Evolutionary conservation across 352 stramenopile species (phyloP).

Genomic region (Phytophthora litchii): DNA sequence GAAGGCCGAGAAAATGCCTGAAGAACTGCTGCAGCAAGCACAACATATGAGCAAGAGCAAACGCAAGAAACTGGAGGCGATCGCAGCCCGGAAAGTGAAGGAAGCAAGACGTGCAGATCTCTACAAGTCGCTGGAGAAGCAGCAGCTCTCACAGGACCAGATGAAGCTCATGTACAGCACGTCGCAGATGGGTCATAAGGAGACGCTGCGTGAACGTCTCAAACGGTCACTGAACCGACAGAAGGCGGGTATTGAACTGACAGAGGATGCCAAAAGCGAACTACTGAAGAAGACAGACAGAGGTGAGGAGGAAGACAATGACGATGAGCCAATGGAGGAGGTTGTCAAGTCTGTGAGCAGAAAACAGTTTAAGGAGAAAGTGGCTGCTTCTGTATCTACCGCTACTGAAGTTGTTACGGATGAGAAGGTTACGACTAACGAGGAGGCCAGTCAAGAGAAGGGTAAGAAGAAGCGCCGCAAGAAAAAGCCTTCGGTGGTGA

Average conservation of each 20-base stretch:
- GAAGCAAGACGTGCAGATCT: conserved; percentile 73
- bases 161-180: conserved; percentile 80
- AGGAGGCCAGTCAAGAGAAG: conserved; percentile 9
- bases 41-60: conserved; percentile 82
- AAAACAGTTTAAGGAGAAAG: too few relatives aligned
- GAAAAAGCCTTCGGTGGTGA: conserved; percentile 32
- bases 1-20: conserved; percentile 53
- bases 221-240: conserved; percentile 81
- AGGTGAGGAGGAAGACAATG: conserved; percentile 22
- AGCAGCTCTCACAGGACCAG: conserved; percentile 65
- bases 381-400: too few relatives aligned
- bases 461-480: conserved; percentile 40
- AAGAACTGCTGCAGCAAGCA: conserved; percentile 68
- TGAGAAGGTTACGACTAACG: background rate
- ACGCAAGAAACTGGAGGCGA: conserved; percentile 79
- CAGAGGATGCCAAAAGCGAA: conserved; percentile 53
- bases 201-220: conserved; percentile 78
- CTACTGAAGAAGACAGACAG: conserved; percentile 55
- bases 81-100: conserved; percentile 80
- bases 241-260: conserved; percentile 73
- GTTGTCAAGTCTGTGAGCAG: background rate
- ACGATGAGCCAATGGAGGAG: conserved; percentile 18
- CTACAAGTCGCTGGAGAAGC: conserved; percentile 78
- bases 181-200: conserved; percentile 79
- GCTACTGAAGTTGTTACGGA: conserved; percentile 2